A percentile compares a stretch with the other conserved stretches of the same genome.
These are phyloP conservation scores for Trametes coccinea DNA, from an alignment of 768 basidiomycete genomes.

Conservation along the genomic window DNA sequence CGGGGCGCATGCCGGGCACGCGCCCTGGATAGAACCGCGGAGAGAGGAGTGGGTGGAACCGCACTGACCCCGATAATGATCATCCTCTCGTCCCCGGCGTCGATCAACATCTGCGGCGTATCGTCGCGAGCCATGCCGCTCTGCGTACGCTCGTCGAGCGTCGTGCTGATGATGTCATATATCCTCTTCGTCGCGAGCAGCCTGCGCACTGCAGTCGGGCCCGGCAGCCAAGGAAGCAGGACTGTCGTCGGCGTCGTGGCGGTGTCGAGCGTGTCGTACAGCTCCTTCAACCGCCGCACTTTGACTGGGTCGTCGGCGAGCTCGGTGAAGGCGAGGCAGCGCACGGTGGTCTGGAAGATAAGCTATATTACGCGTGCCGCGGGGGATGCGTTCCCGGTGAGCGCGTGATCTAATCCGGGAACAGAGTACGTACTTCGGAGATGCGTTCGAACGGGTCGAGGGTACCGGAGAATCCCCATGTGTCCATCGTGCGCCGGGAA, in stretches of 20 bases:
- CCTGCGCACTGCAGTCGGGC: conserved; percentile 69
- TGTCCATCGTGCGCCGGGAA: conserved; percentile 57
- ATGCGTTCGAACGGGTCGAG: conserved; percentile 75
- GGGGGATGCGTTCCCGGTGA: neutral
- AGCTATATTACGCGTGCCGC: conserved; percentile 36
- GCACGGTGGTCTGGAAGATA: conserved; percentile 71
- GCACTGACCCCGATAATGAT: conserved; percentile 66
- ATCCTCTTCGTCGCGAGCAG: conserved; percentile 73
- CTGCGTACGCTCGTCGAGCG: conserved; percentile 56
- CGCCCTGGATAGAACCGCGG: neutral
- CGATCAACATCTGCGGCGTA: conserved; percentile 73
- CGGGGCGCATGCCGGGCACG: neutral
- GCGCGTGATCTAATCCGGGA: conserved; percentile 9
- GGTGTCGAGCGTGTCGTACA: conserved; percentile 69
- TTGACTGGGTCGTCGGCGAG: conserved; percentile 64
- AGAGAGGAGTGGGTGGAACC: neutral
- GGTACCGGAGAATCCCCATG: conserved; percentile 63
- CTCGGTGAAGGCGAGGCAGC: conserved; percentile 65
- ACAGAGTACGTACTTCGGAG: conserved; percentile 36
- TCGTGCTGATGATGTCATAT: conserved; percentile 63
- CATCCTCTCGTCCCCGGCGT: conserved; percentile 65
- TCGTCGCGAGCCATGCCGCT: conserved; percentile 62
- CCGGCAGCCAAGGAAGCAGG: conserved; percentile 76
- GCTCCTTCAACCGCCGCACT: conserved; percentile 59
- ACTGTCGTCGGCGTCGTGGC: conserved; percentile 74